Percentiles rank a stretch among this genome's conserved stretches.
Evolutionary conservation across 768 basidiomycete species (phyloP).

Genomic region (Leccinum subtestaceum): DNA sequence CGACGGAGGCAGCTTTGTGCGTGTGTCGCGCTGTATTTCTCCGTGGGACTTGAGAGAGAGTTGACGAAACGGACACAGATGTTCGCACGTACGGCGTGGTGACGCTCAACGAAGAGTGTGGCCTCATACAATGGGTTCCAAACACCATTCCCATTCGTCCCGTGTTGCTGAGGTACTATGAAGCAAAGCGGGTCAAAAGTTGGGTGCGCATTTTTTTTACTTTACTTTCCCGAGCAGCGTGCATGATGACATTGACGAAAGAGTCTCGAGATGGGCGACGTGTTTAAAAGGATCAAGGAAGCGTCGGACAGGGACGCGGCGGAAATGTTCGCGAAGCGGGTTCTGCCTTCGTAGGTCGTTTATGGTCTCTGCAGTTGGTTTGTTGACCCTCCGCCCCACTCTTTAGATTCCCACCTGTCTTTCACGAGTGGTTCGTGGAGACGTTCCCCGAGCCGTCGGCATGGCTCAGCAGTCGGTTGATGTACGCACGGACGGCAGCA

Average conservation of each 20-base stretch:
- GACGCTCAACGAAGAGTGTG: conserved; percentile 95
- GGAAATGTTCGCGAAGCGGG: conserved; percentile 47
- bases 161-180: conserved; percentile 69
- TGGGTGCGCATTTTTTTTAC: conserved; percentile 42
- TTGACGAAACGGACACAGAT: conserved; percentile 37
- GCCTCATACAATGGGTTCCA: conserved; percentile 98
- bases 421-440: conserved; percentile 97
- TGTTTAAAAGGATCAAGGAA: conserved; percentile 52
- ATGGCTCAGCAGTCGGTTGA: conserved; percentile 87
- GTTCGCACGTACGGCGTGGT: conserved; percentile 99
- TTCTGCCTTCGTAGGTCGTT: conserved; percentile 54
- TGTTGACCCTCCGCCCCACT: background rate
- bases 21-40: conserved; percentile 28
- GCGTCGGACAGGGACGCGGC: conserved; percentile 47
- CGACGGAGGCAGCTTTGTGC: conserved; percentile 84
- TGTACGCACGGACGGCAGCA: conserved; percentile 85
- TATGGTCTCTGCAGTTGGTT: background rate
- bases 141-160: conserved; percentile 83
- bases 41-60: background rate
- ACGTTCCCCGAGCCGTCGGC: conserved; percentile 96
- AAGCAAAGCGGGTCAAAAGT: conserved; percentile 41
- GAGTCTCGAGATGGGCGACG: conserved; percentile 44
- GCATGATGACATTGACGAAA: conserved; percentile 22
- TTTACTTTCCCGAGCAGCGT: background rate
- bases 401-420: conserved; percentile 73